These are phyloP conservation scores for Saccharum hybrid DNA, from an alignment of 202 grass and related monocot genomes.

Conservation along the genomic window DNA sequence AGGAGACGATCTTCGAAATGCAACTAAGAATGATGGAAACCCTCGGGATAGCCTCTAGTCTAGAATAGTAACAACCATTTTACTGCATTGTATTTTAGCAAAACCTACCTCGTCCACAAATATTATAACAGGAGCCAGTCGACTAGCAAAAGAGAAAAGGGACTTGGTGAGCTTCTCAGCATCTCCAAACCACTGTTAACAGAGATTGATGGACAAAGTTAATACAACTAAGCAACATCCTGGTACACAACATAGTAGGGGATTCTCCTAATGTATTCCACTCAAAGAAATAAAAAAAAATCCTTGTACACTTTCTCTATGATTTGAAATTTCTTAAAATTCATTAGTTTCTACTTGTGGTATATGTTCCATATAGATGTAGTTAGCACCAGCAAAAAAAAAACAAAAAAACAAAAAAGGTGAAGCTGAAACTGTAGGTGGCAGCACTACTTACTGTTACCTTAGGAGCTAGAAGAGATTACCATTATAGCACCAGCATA, in stretches of 20 bases:
- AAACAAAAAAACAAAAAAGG: too few relatives aligned
- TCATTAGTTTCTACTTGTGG: constrained; percentile 6
- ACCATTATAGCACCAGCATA: neutral
- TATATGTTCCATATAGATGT: constrained; percentile 28
- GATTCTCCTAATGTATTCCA: too few relatives aligned
- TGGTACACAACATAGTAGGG: neutral
- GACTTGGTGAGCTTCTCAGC: constrained; percentile 93
- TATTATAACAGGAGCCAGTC: constrained; percentile 91
- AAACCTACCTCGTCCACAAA: constrained; percentile 94
- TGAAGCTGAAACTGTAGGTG: neutral
- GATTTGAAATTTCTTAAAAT: constrained; percentile 30
- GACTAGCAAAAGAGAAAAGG: constrained; percentile 90
- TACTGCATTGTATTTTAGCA: constrained; percentile 30
- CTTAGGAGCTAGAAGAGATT: constrained; percentile 34
- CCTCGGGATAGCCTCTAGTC: neutral
- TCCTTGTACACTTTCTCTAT: neutral
- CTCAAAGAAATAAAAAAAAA: too few relatives aligned
- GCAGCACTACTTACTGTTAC: neutral
- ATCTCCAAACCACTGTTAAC: constrained; percentile 94
- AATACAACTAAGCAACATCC: constrained; percentile 12
- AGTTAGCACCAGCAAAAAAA: neutral
- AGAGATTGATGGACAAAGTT: constrained; percentile 40
- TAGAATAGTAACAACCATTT: constrained; percentile 13
- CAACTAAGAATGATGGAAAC: constrained; percentile 1
- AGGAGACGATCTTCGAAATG: constrained; percentile 29